Evolutionary conservation across 108 stramenopile species (phyloP).

Genomic region (Aurantiochytrium sp.): DNA sequence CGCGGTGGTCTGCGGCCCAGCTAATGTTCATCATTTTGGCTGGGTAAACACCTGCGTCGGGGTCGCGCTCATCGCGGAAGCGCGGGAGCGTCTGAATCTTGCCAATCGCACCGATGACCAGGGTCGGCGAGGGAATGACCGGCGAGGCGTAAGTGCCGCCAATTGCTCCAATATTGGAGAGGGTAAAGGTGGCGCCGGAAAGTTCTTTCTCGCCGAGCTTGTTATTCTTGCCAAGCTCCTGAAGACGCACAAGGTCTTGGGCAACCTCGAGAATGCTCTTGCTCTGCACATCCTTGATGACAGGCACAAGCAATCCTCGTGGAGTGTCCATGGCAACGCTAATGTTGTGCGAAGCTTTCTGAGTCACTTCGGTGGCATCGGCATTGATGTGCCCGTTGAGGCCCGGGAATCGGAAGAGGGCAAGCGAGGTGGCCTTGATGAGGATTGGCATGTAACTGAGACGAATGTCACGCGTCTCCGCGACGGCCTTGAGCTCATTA

Average conservation of each 20-base stretch:
- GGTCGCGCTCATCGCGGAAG: constrained; percentile 42
- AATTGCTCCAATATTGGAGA: constrained; percentile 94
- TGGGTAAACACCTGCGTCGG: constrained; percentile 53
- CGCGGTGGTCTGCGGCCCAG: constrained; percentile 96
- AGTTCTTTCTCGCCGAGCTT: constrained; percentile 66
- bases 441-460: constrained; percentile 76
- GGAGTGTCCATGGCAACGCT: constrained; percentile 95
- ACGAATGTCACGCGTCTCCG: constrained; percentile 41
- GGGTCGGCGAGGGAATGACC: constrained; percentile 76
- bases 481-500: constrained; percentile 50
- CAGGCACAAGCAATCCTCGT: constrained; percentile 83
- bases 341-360: constrained; percentile 77
- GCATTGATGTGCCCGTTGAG: constrained; percentile 74
- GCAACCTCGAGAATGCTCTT: constrained; percentile 73
- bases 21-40: constrained; percentile 72
- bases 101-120: constrained; percentile 93
- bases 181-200: constrained; percentile 72
- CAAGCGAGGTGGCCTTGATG: constrained; percentile 80
- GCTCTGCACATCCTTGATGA: constrained; percentile 63
- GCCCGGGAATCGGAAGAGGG: constrained; percentile 67
- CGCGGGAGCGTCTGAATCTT: constrained; percentile 79
- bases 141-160: constrained; percentile 90
- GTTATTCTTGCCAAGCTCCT: constrained; percentile 33
- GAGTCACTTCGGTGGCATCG: constrained; percentile 53
- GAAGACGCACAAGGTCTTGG: constrained; percentile 65